Evolutionary conservation across 345 rosid species (phyloP).

Genomic region (Punica granatum): DNA sequence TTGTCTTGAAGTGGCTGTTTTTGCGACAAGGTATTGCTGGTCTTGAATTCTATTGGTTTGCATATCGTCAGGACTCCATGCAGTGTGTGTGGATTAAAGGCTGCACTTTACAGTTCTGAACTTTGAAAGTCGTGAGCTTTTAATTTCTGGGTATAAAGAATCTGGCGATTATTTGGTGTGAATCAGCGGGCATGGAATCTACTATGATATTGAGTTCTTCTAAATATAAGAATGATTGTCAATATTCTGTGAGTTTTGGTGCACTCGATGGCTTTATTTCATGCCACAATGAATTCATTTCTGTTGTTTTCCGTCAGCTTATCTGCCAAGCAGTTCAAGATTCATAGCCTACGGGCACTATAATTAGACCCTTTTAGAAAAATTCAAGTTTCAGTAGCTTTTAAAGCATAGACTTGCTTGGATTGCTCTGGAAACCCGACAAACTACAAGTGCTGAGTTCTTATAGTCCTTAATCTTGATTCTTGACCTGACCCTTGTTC

Average conservation of each 20-base stretch:
- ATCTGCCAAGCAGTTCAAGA: background rate
- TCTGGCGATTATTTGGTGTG: background rate
- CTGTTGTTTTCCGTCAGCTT: background rate
- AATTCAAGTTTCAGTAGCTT: background rate
- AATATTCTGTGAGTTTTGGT: background rate
- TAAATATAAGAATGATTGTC: background rate
- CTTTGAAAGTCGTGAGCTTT: background rate
- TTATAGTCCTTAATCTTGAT: background rate
- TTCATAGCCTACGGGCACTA: background rate
- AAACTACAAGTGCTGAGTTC: background rate
- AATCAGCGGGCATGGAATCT: background rate
- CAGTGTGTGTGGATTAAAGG: background rate
- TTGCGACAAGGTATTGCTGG: background rate
- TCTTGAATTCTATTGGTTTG: background rate
- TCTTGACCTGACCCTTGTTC: background rate
- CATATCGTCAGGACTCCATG: background rate
- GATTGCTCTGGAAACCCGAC: background rate
- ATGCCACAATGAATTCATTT: background rate
- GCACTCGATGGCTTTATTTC: background rate
- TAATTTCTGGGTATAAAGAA: background rate
- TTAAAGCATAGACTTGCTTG: background rate
- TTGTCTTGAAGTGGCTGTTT: background rate
- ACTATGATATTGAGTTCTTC: background rate
- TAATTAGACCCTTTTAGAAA: background rate
- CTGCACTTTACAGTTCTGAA: background rate